These are phyloP conservation scores for Zancudomyces culisetae DNA, from an alignment of 371 early-diverging fungal genomes.

Conservation along the genomic window DNA sequence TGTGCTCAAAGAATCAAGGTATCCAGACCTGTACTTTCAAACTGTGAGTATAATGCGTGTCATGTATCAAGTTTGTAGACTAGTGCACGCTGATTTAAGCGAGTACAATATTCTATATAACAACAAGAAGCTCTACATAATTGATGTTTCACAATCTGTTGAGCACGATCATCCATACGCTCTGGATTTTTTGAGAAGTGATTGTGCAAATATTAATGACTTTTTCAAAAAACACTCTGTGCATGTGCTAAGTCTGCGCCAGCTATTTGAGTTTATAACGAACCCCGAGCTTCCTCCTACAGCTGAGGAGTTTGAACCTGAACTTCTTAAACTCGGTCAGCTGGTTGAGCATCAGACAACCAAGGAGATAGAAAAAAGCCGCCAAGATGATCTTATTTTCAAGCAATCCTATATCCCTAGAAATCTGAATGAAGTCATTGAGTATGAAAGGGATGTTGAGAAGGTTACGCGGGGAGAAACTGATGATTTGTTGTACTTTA, in stretches of 20 bases:
- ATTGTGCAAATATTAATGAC: conserved; percentile 87
- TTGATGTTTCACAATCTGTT: conserved; percentile 98
- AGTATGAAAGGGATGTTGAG: conserved; percentile 67
- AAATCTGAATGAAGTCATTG: conserved; percentile 74
- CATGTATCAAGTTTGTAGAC: conserved; percentile 84
- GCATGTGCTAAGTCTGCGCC: conserved; percentile 56
- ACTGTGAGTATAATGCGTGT: conserved; percentile 73
- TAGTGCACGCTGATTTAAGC: conserved; percentile 98
- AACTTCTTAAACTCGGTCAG: conserved; percentile 33
- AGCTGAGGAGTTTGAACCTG: conserved; percentile 42
- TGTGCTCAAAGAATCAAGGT: conserved; percentile 41
- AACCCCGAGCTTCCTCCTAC: conserved; percentile 35
- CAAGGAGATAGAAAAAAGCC: conserved; percentile 25
- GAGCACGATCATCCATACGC: conserved; percentile 99
- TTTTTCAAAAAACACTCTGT: conserved; percentile 79
- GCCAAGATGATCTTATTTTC: conserved; percentile 78
- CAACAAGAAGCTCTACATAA: conserved; percentile 63
- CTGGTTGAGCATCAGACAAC: conserved; percentile 20
- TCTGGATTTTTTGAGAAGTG: conserved; percentile 90
- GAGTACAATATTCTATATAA: conserved; percentile 98
- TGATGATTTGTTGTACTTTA: conserved; percentile 36
- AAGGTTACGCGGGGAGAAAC: conserved; percentile 50
- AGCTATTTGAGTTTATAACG: conserved; percentile 81
- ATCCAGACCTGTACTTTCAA: conserved; percentile 69
- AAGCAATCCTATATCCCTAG: conserved; percentile 80